Percentiles rank a stretch among this genome's conserved stretches.
phyloP scores from a whole-genome alignment of 2,329 filamentous ascomycete species.

The Cladosporium austrohemisphaericum region DNA sequence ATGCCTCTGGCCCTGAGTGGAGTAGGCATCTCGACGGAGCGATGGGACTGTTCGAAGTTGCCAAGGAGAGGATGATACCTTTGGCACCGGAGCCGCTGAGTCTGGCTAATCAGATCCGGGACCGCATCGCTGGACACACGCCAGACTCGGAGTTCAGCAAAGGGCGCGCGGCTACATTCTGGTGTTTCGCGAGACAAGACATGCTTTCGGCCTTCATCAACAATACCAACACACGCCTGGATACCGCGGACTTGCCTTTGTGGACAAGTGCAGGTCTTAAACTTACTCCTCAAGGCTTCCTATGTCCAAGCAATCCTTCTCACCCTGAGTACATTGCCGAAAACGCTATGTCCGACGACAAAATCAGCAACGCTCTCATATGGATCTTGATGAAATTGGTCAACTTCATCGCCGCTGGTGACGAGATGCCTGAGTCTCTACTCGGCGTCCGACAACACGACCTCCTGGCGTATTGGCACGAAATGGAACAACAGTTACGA shows the following conservation, averaged over 20 bases:
- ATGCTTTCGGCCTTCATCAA: constrained; percentile 64
- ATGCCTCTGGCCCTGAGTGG: constrained; percentile 61
- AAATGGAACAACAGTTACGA: constrained; percentile 55
- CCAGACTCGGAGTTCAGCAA: constrained; percentile 38
- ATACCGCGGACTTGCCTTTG: constrained; percentile 58
- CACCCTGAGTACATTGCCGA: constrained; percentile 41
- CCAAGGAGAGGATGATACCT: constrained; percentile 48
- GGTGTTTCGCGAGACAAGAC: constrained; percentile 65
- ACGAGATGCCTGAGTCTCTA: constrained; percentile 43
- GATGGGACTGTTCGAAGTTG: constrained; percentile 58
- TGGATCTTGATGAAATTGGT: constrained; percentile 65
- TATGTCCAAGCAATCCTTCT: constrained; percentile 46
- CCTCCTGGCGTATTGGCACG: constrained; percentile 51
- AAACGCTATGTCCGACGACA: constrained; percentile 57
- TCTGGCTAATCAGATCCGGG: constrained; percentile 22
- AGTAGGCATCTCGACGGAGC: constrained; percentile 62
- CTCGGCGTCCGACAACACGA: constrained; percentile 47
- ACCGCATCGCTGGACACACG: constrained; percentile 16
- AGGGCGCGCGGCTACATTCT: constrained; percentile 59
- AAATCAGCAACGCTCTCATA: constrained; percentile 60
- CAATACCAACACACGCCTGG: constrained; percentile 56
- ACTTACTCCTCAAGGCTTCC: constrained; percentile 52
- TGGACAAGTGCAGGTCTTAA: constrained; percentile 63
- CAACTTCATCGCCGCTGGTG: constrained; percentile 59
- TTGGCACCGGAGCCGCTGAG: constrained; percentile 38